A percentile compares a stretch with the other conserved stretches of the same genome.
phyloP scores from a whole-genome alignment of 2,329 filamentous ascomycete genomes.

The Trichoderma semiorbis region DNA sequence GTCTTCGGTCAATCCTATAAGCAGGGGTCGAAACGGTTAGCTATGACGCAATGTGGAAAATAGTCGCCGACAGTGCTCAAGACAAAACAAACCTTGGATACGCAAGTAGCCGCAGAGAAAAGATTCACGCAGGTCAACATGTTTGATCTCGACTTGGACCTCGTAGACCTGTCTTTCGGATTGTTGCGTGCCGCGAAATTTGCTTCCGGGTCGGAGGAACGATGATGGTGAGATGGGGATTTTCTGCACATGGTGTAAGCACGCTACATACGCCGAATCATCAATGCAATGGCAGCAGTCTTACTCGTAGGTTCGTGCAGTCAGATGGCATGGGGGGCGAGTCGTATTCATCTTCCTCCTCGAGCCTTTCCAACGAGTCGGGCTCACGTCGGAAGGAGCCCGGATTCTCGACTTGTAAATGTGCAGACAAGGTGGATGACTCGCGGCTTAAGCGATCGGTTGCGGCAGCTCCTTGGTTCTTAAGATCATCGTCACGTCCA shows the following conservation, averaged over 20 bases:
- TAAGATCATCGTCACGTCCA: conserved; percentile 29
- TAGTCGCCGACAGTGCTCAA: background rate
- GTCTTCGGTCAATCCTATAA: conserved; percentile 81
- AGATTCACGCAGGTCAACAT: conserved; percentile 90
- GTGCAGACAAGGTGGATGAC: conserved; percentile 18
- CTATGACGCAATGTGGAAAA: conserved; percentile 16
- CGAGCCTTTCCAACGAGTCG: conserved; percentile 25
- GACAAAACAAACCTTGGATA: conserved; percentile 69
- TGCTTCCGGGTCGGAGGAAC: conserved; percentile 80
- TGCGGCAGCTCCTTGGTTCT: conserved; percentile 24
- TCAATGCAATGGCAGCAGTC: conserved; percentile 8
- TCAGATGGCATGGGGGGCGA: conserved; percentile 39
- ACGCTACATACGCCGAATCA: background rate
- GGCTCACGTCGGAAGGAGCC: conserved; percentile 23
- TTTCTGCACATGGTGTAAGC: conserved; percentile 45
- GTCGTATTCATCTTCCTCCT: conserved; percentile 32
- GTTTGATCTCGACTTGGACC: conserved; percentile 94
- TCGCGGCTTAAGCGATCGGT: conserved; percentile 25
- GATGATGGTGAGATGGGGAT: conserved; percentile 79
- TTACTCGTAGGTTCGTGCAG: conserved; percentile 37
- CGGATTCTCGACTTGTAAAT: conserved; percentile 20
- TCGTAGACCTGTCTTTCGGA: conserved; percentile 92
- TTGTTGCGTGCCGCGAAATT: conserved; percentile 85
- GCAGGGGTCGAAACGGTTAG: conserved; percentile 1
- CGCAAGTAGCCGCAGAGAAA: conserved; percentile 92